Conservation (phyloP, 2,329 filamentous ascomycete genomes). For the Paraphoma chrysanthemicola region DNA sequence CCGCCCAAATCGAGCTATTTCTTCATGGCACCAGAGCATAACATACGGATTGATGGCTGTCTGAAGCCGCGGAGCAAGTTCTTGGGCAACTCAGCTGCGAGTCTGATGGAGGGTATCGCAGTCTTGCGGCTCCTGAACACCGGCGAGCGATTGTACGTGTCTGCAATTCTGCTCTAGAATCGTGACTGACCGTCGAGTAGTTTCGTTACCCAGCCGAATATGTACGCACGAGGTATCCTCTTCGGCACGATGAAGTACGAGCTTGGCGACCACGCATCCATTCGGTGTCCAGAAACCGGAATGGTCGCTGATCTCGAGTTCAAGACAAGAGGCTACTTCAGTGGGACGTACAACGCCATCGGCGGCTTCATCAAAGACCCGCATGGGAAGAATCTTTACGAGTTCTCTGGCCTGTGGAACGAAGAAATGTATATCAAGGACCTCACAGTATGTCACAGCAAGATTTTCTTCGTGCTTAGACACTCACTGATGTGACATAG, state of each 20-base stretch:
- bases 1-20: slow-evolving; percentile 99
- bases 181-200: slow-evolving; percentile 51
- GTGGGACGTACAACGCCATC: slow-evolving; percentile 95
- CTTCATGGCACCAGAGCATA: slow-evolving; percentile 92
- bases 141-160: slow-evolving; percentile 84
- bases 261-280: slow-evolving; percentile 92
- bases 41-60: slow-evolving; percentile 94
- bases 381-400: slow-evolving; percentile 86
- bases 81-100: slow-evolving; percentile 94
- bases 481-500: slow-evolving; percentile 53
- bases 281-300: slow-evolving; percentile 87
- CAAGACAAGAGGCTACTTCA: slow-evolving; percentile 97
- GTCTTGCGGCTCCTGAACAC: slow-evolving; percentile 83
- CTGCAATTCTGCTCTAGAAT: background rate
- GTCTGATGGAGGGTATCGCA: slow-evolving; percentile 96
- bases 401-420: slow-evolving; percentile 89
- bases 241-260: slow-evolving; percentile 99
- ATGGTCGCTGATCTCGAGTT: slow-evolving; percentile 93
- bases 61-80: slow-evolving; percentile 95
- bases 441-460: slow-evolving; percentile 64
- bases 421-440: slow-evolving; percentile 94
- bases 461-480: too few species aligned
- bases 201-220: slow-evolving; percentile 95
- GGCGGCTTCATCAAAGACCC: slow-evolving; percentile 88
- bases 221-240: slow-evolving; percentile 96